Evolutionary conservation across 2,329 filamentous ascomycete genomes (phyloP), one percentile per base, ranked within the genome.

Genomic region (Xylariales sp.): DNA sequence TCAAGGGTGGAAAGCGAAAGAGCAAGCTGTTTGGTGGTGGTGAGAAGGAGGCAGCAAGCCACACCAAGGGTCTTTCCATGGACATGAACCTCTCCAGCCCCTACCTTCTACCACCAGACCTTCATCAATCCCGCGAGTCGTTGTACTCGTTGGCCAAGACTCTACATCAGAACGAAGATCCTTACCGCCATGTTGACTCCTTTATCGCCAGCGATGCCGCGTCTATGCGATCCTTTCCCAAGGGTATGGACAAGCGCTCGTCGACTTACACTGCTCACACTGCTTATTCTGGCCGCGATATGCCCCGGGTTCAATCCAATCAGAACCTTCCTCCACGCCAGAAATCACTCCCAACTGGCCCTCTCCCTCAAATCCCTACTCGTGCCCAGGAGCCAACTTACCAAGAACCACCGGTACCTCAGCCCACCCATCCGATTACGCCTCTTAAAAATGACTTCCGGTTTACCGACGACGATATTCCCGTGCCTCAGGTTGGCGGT

Each of bases 101-200:
- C 2, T 98, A 97, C 59, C 76, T 98, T n/a, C 73, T 97, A n/a
- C 90, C 93, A 5, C 86, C 87, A 2, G 81, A 79, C 38, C 56
- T 91, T 15, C 81, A 93, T 29, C 73, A 78, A 54, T 96, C 91
- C 1, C 78, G 80, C 30, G 89, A 95, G 49, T 96, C 91, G 5
- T 71, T 97, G 45, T 82, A 90, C 59, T 94, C 89, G 3, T 70
- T 97, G 47, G 86, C 89, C 18, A 81, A 85, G 38, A 84, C 83
- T 3, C 74, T 91, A 31, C 74, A 81, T 40, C 76, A 80, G 48
- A 76, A 82, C 38, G 85, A 94, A 52, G 91, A 96, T 60, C 91
- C 89, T 24, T 97, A 96, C 63, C 80, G 88, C 35, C 72, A 73
- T 2, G 69, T 82, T 17, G 61, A 64, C 17, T 60, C 70, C 23